Percentiles rank a stretch among this genome's conserved stretches.
phyloP scores from a whole-genome alignment of 106 monocot genomes.

The Triglochin maritima region DNA sequence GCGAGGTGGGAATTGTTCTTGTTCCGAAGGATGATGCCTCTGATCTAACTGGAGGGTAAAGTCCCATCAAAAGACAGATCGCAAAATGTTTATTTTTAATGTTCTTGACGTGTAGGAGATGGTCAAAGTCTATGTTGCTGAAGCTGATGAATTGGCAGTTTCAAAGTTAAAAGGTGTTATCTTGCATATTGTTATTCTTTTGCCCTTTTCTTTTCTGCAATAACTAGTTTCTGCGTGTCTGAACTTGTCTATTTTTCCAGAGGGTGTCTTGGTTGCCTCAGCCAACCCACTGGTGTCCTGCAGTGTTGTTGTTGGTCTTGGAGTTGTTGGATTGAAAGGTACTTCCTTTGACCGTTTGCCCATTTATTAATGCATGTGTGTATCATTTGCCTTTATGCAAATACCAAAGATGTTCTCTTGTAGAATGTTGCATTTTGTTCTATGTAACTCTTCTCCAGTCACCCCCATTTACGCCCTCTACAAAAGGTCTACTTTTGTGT shows the following conservation, averaged over 20 bases:
- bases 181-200: background rate
- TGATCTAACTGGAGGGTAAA: no score
- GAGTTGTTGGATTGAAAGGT: constrained; percentile 50
- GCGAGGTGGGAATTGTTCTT: no score
- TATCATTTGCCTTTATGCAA: background rate
- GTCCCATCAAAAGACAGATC: no score
- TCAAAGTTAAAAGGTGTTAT: constrained; percentile 52
- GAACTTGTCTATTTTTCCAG: constrained; percentile 12
- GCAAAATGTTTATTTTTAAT: background rate
- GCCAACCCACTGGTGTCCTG: constrained; percentile 33
- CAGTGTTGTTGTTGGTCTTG: constrained; percentile 36
- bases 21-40: no score
- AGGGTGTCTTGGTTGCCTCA: constrained; percentile 48
- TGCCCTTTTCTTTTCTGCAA: constrained; percentile 2
- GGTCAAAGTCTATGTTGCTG: constrained; percentile 27
- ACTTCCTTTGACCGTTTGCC: background rate
- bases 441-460: background rate
- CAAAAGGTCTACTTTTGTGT: background rate
- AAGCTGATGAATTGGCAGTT: constrained; percentile 28
- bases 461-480: background rate
- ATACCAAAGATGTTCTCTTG: background rate
- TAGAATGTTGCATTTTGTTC: background rate
- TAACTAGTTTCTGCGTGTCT: background rate
- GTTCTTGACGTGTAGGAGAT: constrained; percentile 5
- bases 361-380: background rate